Conservation (phyloP, 75 land plant genomes). For the Azolla pinnata region DNA sequence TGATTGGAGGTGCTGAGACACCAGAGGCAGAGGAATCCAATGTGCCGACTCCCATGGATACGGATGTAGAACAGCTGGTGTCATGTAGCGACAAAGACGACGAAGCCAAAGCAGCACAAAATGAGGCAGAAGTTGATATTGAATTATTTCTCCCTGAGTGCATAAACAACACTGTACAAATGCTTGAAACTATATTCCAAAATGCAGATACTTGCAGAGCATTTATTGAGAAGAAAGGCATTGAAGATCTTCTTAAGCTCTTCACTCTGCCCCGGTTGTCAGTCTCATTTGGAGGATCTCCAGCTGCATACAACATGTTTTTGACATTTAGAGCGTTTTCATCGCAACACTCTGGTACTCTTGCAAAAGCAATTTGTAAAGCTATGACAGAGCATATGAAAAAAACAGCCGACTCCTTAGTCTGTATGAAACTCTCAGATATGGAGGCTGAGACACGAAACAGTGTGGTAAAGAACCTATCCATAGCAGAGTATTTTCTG, state of each 20-base stretch:
- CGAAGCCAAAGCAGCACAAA: too few species aligned
- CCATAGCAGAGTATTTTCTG: constrained; percentile 61
- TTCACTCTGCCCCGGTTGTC: constrained; percentile 64
- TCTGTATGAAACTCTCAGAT: constrained; percentile 35
- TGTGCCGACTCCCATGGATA: constrained; percentile 74
- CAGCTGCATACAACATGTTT: constrained; percentile 72
- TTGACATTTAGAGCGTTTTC: constrained; percentile 80
- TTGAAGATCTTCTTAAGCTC: constrained; percentile 73
- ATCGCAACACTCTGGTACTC: constrained; percentile 66
- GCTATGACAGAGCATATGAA: constrained; percentile 69
- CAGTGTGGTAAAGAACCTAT: constrained; percentile 47
- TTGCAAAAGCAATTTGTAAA: constrained; percentile 60
- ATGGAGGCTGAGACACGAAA: constrained; percentile 29
- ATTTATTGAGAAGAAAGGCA: constrained; percentile 87
- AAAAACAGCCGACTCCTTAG: constrained; percentile 34
- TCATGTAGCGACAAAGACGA: too few species aligned
- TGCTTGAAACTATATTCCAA: constrained; percentile 77
- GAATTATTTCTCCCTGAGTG: constrained; percentile 69
- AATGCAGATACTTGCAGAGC: constrained; percentile 81
- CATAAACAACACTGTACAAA: constrained; percentile 65
- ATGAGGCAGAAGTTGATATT: too few species aligned
- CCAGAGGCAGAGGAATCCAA: constrained; percentile 27
- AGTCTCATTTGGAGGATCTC: constrained; percentile 41
- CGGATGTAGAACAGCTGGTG: constrained; percentile 60
- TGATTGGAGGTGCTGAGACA: constrained; percentile 46